Conservation (phyloP, 495 filamentous ascomycete species). For the Lepidopterella palustris region DNA sequence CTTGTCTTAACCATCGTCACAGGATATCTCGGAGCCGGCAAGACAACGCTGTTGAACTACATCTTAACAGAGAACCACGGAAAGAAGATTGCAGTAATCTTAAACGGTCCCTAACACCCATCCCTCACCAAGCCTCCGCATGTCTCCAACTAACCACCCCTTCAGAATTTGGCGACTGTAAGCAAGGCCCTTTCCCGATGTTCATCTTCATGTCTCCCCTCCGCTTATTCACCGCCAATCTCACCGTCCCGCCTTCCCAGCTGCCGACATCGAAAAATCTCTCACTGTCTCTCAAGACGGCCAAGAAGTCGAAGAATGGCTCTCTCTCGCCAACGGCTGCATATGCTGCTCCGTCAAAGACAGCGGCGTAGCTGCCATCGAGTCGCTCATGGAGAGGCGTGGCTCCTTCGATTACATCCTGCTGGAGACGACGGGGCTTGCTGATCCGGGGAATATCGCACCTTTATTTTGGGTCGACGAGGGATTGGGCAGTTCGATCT, state of each 20-base stretch:
- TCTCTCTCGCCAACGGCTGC: conserved; percentile 92
- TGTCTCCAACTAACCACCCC: background rate
- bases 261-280: conserved; percentile 88
- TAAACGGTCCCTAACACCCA: conserved; percentile 62
- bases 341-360: conserved; percentile 98
- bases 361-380: conserved; percentile 83
- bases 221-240: background rate
- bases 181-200: conserved; percentile 36
- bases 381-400: conserved; percentile 90
- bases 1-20: conserved; percentile 9
- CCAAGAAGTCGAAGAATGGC: conserved; percentile 86
- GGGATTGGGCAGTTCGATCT: conserved; percentile 86
- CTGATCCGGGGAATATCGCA: conserved; percentile 92
- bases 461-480: conserved; percentile 98
- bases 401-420: conserved; percentile 97
- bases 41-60: conserved; percentile 93
- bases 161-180: conserved; percentile 91
- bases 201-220: no score
- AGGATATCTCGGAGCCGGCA: conserved; percentile 89
- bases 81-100: conserved; percentile 94
- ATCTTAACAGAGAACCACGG: conserved; percentile 90
- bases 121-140: background rate
- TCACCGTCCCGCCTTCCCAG: conserved; percentile 39
- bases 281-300: conserved; percentile 81
- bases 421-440: conserved; percentile 91